Percentiles rank a stretch among this genome's conserved stretches.
phyloP scores from a whole-genome alignment of 768 basidiomycete species.

The Mycena maculata region DNA sequence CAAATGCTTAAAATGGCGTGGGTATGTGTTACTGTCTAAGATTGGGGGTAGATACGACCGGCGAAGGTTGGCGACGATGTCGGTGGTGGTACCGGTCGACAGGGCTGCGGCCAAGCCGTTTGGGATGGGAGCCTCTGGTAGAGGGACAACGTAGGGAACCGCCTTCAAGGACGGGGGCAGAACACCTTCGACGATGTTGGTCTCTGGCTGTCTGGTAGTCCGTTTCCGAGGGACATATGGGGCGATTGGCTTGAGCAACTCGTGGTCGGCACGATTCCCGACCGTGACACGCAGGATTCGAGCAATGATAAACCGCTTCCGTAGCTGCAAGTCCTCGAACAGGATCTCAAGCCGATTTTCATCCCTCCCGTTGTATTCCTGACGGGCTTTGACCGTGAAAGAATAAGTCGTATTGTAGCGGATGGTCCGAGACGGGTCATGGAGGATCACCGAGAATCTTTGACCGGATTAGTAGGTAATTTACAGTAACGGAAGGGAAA shows the following conservation, averaged over 20 bases:
- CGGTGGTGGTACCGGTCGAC: constrained; percentile 41
- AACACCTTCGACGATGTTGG: constrained; percentile 54
- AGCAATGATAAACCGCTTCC: constrained; percentile 61
- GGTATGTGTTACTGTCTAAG: constrained; percentile 54
- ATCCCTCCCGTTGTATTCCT: constrained; percentile 57
- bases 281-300: constrained; percentile 58
- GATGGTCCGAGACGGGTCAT: constrained; percentile 37
- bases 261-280: constrained; percentile 59
- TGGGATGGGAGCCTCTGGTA: constrained; percentile 58
- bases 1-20: constrained; percentile 59
- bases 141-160: constrained; percentile 53
- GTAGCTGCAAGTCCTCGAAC: constrained; percentile 59
- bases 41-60: constrained; percentile 53
- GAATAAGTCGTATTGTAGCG: constrained; percentile 38
- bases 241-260: constrained; percentile 54
- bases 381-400: constrained; percentile 48
- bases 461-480: background rate
- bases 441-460: constrained; percentile 42
- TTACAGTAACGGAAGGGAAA: constrained; percentile 1
- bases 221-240: constrained; percentile 60
- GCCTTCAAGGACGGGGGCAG: constrained; percentile 54
- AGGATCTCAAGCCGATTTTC: constrained; percentile 65
- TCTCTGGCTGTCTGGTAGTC: constrained; percentile 46
- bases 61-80: constrained; percentile 46
- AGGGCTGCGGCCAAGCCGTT: constrained; percentile 44